Evolutionary conservation across 805 yeast genomes (phyloP), one percentile per base, ranked within the genome.

Genomic region (Candida railenensis): DNA sequence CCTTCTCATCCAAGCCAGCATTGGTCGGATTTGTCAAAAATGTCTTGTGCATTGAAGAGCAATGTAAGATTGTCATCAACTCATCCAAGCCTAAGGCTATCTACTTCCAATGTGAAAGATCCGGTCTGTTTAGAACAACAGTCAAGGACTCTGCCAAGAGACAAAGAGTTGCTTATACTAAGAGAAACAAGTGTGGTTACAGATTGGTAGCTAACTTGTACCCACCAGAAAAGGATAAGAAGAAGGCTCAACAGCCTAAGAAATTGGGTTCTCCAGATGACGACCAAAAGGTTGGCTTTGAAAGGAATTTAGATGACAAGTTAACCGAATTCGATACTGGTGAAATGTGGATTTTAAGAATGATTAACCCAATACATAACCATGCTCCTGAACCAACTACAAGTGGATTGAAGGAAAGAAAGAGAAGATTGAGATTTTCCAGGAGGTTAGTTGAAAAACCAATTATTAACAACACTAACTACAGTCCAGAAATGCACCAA

Each of bases 71-170:
- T 56, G 78, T 73, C 37, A 72, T 73, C 57, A 71, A 70, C 56
- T 69, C 75, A 22, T 70, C 76, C 22, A 73, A 73, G 58, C 76
- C 76, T 19, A 71, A 73, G 57, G 78, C 78, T 4, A 74, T 73
- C 19, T 73, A 73, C 58, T 73, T 72, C 59, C 76, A 71, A 57
- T 73, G 76, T 54, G 78, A 73, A 54, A 54, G 76, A 40, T 66
- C 73, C 4, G 78, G 78, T 2, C 61, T 66, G 30, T 73, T 71
- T 50, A 61, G 78, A 58, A 73, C 78, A 36, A 73, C 78, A 3
- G 78, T 73, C 44, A 72, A 73, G 57, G 77, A 71, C 43, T 62
- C 73, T 20, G 53, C 69, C 42, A 71, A 72, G 59, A 59, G 78
- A 58, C 76, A 73, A 52, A 56, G 78, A 53, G 74, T 71, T 11